Evolutionary conservation across 345 rosid species (phyloP), one percentile per base, ranked within the genome.

Genomic region (Psidium guajava): DNA sequence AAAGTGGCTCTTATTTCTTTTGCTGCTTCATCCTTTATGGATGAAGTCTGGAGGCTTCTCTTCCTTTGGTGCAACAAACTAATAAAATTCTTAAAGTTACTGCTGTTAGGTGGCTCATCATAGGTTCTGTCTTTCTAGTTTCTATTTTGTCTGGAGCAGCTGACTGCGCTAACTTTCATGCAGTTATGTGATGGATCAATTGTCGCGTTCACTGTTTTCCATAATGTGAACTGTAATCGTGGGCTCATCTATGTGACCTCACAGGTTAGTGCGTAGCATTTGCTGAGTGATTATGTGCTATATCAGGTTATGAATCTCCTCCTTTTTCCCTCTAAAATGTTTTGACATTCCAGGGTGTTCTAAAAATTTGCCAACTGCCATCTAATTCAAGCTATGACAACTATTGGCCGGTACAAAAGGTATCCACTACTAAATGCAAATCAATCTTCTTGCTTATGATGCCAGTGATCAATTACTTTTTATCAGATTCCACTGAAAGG

Each of bases 361-460:
- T 97, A 89, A 97, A 97, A 93, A 97, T 97, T 88, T 97, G 99
- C 90, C 99, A 95, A 77, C 88, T 97, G 84, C 98, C 99, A 55
- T 92, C 98, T 75, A 84, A 88, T 83, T 93, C 97, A 87, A 92
- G 89, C 90, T 96, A 97, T 87, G 99, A 97, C 90, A 97, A 95
- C 90, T 90, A 96, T 89, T 97, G 99, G 99, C 98, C 99, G 16
- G 97, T 95, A 85, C 99, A 95, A 87, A 97, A 97, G 91, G 99
- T 96, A 83, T 84, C 83, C 85, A 52, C 80, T 32, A 36, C 18
- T 55, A 64, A 84, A 74, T 36, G 32, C 27, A 85, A 85, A 54
- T n/a, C 52, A 75, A 85, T 36, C 20, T 77, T 54, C 40, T 77
- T 42, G 61, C 83, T 77, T 59, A 54, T 54, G 80, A 69, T 69